Evolutionary conservation across 176 grass and related monocot species (phyloP).

Genomic region (Musa beccarii): DNA sequence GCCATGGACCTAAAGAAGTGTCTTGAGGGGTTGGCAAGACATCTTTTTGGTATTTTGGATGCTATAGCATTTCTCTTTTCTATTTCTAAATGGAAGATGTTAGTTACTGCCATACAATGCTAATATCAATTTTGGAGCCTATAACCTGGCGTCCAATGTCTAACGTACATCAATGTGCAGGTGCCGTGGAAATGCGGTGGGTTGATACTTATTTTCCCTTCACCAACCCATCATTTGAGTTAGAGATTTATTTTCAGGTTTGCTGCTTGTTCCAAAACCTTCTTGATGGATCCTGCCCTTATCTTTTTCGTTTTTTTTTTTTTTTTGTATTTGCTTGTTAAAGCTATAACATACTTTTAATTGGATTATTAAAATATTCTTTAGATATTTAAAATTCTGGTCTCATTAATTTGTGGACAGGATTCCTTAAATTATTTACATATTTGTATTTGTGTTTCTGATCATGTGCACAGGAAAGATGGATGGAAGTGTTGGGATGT

Average conservation of each 20-base stretch:
- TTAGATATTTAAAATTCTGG: background rate
- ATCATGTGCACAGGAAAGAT: conserved; percentile 51
- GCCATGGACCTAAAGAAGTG: conserved; percentile 73
- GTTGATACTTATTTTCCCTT: conserved; percentile 99
- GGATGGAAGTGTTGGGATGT: conserved; percentile 95
- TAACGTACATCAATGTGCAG: conserved; percentile 31
- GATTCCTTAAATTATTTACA: background rate
- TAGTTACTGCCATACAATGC: no score
- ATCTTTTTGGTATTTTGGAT: conserved; percentile 64
- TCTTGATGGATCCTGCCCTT: background rate
- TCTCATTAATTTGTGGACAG: no score
- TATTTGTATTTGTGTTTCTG: background rate
- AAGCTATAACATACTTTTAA: background rate
- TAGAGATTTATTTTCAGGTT: conserved; percentile 99
- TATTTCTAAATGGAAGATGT: no score
- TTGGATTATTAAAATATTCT: background rate
- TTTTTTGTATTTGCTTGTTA: background rate
- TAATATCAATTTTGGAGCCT: no score
- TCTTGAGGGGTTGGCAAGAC: conserved; percentile 84
- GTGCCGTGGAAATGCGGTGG: conserved; percentile 95
- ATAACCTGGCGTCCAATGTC: background rate
- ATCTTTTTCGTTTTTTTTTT: background rate
- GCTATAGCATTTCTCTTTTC: background rate
- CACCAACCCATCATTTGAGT: conserved; percentile 91
- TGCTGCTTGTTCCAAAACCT: conserved; percentile 7